Base-by-base conservation (phyloP, 1,284 basidiomycete genomes). In the Waitea zeae region DNA sequence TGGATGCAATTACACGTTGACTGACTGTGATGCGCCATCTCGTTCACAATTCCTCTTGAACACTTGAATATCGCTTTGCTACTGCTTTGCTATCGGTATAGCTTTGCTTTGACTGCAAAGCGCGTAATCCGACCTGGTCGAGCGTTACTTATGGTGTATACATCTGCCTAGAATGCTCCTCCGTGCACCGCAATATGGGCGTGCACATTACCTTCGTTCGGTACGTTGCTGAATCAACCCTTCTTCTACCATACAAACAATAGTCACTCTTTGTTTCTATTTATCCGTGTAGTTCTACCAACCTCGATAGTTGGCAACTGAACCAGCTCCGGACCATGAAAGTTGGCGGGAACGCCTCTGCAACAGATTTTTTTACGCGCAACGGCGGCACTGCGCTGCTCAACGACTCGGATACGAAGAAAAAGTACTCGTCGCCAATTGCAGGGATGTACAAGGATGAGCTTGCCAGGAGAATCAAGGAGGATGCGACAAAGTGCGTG, bases 121-220 rank as follows among this genome's bases (percentile, higher is more conserved):
- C 93, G 40, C 83, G 90, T 50, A 96, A 95, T 61, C 93, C 93
- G 37, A 95, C 92, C 32, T 98, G 93, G 93, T 81, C 90, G 2
- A 92, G 86, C 42, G 89, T 95, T 20, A 93, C 89, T 0, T 99
- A 82, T 51, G 93, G 87, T 34, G 79, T 98, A 31, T 98, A 98
- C 58, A 93, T 99, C 50, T 99, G 93, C 51, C 64, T 98, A 31
- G 92, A 98, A 47, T 98, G 93, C 64, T 97, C 92, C 4, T 86
- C 81, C 42, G 67, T 87, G 12, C 93, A 99, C 57, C 70, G 93
- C 38, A 97, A 95, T 56, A 80, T 97, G 72, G 93, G 93, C 46
- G 95, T 98, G 13, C 93, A 99, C 54, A 92, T 99, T 56, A 87
- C 77, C 43, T 99, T 99, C 51, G 93, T 99, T 31, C 67, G 90